Percentiles rank a stretch among this genome's conserved stretches.
Evolutionary conservation across 1,284 basidiomycete species (phyloP).

Genomic region (Meripilus lineatus): DNA sequence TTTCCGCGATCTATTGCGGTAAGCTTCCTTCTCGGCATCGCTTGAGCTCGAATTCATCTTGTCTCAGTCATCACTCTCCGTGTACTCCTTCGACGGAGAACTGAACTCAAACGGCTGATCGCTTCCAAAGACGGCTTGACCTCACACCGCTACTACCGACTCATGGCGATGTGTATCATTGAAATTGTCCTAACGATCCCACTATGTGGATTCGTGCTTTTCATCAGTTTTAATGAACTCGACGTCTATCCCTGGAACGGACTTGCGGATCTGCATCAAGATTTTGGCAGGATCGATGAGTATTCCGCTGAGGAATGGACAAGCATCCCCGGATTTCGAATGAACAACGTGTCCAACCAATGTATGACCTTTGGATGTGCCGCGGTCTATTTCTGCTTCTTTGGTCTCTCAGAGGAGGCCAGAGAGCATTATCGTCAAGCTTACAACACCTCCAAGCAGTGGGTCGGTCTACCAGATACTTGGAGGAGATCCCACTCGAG

Average conservation of each 20-base stretch:
- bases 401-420: constrained; percentile 67
- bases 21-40: background rate
- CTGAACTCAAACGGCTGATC: constrained; percentile 27
- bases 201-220: constrained; percentile 26
- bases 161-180: constrained; percentile 44
- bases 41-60: background rate
- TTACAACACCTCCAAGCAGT: constrained; percentile 37
- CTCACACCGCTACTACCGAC: constrained; percentile 48
- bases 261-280: constrained; percentile 34
- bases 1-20: constrained; percentile 30
- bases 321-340: background rate
- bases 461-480: constrained; percentile 12
- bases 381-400: constrained; percentile 57
- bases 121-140: constrained; percentile 29
- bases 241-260: constrained; percentile 28
- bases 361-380: constrained; percentile 23
- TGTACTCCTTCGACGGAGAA: constrained; percentile 27
- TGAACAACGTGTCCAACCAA: constrained; percentile 9
- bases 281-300: constrained; percentile 26
- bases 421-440: constrained; percentile 47
- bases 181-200: constrained; percentile 39
- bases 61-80: constrained; percentile 25
- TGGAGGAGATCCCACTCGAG: too few species aligned
- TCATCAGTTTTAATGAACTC: constrained; percentile 26
- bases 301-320: constrained; percentile 27